Percentiles rank a stretch among this genome's conserved stretches.
Evolutionary conservation across 148 eudicot genomes (phyloP).

Genomic region (Spergularia bocconei): DNA sequence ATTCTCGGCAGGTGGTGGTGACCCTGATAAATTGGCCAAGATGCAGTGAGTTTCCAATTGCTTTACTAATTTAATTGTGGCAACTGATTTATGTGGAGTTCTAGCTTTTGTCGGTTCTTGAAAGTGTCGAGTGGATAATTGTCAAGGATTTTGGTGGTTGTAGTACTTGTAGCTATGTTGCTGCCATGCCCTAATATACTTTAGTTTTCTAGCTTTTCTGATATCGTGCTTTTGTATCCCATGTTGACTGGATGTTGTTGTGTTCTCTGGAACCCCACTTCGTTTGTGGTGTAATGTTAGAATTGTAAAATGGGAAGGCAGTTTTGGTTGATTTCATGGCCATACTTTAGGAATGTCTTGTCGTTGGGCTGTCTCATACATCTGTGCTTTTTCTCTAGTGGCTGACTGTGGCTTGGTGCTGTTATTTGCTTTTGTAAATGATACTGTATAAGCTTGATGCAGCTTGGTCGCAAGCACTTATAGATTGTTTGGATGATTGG

Average conservation of each 20-base stretch:
- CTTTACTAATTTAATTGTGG: background rate
- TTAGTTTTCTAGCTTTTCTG: too few relatives aligned
- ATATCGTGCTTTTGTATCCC: too few relatives aligned
- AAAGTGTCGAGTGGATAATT: background rate
- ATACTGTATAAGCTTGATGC: background rate
- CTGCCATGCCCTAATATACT: background rate
- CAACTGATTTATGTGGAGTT: background rate
- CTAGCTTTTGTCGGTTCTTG: background rate
- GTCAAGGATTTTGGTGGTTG: background rate
- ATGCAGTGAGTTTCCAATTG: conserved; percentile 68
- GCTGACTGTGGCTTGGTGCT: background rate
- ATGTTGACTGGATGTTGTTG: background rate
- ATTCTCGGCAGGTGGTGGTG: conserved; percentile 43
- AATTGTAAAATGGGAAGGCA: background rate
- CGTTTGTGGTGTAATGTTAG: background rate
- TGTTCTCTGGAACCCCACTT: background rate
- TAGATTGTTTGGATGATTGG: too few relatives aligned
- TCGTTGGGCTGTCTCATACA: background rate
- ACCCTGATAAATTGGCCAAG: conserved; percentile 83
- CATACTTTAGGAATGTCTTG: background rate
- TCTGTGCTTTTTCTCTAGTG: background rate
- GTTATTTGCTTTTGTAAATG: background rate
- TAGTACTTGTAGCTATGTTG: background rate
- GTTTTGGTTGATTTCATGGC: background rate
- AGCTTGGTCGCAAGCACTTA: background rate